These are phyloP conservation scores for Russula sp. DNA, from an alignment of 768 basidiomycete species.

Conservation along the genomic window DNA sequence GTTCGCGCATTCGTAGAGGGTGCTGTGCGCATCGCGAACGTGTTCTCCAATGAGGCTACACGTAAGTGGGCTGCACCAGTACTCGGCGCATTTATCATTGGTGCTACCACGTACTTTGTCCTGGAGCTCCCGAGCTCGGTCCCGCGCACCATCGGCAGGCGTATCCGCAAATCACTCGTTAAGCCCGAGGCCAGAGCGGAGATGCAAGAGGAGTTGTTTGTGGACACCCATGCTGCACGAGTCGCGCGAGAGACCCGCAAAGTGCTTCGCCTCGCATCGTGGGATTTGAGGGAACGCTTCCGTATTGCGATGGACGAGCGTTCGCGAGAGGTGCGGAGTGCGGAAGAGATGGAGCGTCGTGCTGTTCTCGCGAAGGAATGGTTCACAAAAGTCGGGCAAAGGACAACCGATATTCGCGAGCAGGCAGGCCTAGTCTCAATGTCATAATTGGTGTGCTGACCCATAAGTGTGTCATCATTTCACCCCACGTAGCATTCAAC, in stretches of 20 bases:
- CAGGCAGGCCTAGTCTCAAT: conserved; percentile 15
- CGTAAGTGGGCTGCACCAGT: conserved; percentile 87
- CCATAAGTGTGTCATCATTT: not conserved
- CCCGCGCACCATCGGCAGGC: conserved; percentile 83
- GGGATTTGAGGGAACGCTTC: conserved; percentile 85
- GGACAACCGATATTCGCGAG: conserved; percentile 38
- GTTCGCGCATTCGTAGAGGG: conserved; percentile 73
- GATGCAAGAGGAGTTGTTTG: conserved; percentile 49
- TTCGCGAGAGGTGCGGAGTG: conserved; percentile 65
- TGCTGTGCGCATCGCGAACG: conserved; percentile 63
- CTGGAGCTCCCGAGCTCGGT: conserved; percentile 84
- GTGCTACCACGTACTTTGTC: conserved; percentile 73
- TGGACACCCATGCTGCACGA: conserved; percentile 61
- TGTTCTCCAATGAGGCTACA: conserved; percentile 73
- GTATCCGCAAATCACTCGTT: conserved; percentile 62
- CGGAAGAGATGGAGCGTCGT: conserved; percentile 69
- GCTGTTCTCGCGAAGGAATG: conserved; percentile 65
- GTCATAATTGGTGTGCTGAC: not conserved
- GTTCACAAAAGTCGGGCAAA: conserved; percentile 53
- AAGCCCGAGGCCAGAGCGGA: conserved; percentile 41
- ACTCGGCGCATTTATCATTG: conserved; percentile 68
- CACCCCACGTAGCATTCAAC: not conserved
- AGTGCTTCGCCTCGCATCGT: conserved; percentile 83
- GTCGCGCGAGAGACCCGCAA: conserved; percentile 86
- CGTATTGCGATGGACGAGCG: conserved; percentile 73